Percentiles rank a stretch among this genome's conserved stretches.
phyloP scores from a whole-genome alignment of 2,329 filamentous ascomycete species.

The Calonectria fujianensis region DNA sequence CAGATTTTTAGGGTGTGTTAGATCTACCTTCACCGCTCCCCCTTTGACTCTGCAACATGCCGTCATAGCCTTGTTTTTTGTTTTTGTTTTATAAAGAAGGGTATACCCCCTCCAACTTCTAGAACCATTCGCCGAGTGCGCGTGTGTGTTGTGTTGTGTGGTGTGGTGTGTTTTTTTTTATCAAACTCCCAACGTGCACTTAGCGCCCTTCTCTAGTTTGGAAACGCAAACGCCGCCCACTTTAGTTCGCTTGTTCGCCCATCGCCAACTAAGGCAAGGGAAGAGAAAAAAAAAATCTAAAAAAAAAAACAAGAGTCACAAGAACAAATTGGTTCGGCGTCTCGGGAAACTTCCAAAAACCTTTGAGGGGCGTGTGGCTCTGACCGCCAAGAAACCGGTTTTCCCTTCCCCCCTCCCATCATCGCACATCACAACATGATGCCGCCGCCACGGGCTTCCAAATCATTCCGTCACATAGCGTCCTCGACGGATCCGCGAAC shows the following conservation, averaged over 20 bases:
- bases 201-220: not conserved
- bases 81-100: not conserved
- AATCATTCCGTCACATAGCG: constrained; percentile 26
- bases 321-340: not conserved
- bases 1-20: not conserved
- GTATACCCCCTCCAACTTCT: not conserved
- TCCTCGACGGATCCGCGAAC: constrained; percentile 8
- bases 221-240: constrained; percentile 9
- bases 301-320: not conserved
- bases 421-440: too few relatives aligned
- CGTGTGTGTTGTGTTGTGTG: too few relatives aligned
- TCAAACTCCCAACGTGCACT: constrained; percentile 12
- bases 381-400: not conserved
- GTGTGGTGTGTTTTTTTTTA: not conserved
- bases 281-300: not conserved
- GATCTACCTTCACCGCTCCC: not conserved
- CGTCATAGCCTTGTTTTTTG: not conserved
- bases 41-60: not conserved
- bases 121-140: too few relatives aligned
- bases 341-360: not conserved
- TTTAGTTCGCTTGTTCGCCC: not conserved
- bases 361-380: not conserved
- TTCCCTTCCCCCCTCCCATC: too few relatives aligned
- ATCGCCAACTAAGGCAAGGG: too few relatives aligned
- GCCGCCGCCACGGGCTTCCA: not conserved